Conservation (phyloP, 345 rosid species). For the rapeseed (Brassica napus) region DNA sequence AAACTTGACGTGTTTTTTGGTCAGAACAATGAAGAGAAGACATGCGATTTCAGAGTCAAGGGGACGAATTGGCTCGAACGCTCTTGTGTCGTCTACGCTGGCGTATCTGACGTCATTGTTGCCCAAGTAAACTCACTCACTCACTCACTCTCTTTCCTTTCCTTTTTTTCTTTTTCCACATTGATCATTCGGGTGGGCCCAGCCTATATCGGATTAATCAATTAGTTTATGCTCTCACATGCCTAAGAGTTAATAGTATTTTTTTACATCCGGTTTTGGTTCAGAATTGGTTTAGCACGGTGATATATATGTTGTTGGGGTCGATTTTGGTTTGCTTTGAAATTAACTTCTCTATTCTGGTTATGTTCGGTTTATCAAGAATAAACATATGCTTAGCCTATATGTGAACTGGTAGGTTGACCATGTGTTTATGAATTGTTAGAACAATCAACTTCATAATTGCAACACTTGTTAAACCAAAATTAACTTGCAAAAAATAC, state of each 20-base stretch:
- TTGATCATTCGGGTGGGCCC: background rate
- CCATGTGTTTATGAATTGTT: background rate
- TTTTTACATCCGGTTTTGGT: background rate
- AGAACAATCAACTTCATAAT: background rate
- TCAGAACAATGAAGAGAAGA: conserved; percentile 41
- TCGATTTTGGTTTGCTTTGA: background rate
- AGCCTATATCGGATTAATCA: background rate
- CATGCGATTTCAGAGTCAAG: conserved; percentile 53
- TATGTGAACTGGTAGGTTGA: background rate
- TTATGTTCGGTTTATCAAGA: background rate
- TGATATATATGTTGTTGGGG: background rate
- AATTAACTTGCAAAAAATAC: background rate
- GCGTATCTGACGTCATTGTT: conserved; percentile 46
- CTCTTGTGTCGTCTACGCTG: conserved; percentile 50
- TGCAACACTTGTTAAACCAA: background rate
- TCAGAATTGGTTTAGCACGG: background rate
- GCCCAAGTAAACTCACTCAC: conserved; percentile 46
- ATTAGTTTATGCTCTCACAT: background rate
- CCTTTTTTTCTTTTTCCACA: too few relatives aligned
- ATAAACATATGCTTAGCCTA: background rate
- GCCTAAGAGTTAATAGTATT: background rate
- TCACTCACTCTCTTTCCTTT: background rate
- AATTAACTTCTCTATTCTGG: background rate
- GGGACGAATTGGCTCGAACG: conserved; percentile 41
- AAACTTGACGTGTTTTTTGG: conserved; percentile 56